Conservation (phyloP, 371 early-diverging fungal genomes). For the Entomophthora muscae region DNA sequence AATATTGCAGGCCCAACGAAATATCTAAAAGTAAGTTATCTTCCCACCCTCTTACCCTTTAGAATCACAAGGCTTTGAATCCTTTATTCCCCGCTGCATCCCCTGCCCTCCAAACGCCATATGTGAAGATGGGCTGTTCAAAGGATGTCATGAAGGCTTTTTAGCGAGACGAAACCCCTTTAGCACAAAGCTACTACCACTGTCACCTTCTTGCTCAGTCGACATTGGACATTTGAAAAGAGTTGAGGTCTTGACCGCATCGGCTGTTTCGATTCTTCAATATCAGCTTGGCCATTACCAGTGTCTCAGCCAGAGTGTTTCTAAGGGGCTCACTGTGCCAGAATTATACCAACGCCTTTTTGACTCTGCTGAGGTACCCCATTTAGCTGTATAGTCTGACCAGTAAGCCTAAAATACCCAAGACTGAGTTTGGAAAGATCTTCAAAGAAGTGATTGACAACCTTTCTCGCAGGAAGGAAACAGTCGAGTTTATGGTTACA, state of each 20-base stretch:
- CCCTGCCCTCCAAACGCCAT: not conserved
- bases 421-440: not conserved
- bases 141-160: not conserved
- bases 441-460: not conserved
- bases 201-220: not conserved
- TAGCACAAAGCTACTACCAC: not conserved
- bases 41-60: not conserved
- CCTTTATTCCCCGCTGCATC: not conserved
- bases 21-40: not conserved
- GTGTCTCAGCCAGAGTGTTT: not conserved
- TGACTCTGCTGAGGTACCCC: not conserved
- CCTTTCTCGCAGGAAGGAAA: not conserved
- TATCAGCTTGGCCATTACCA: not conserved
- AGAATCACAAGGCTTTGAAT: not conserved
- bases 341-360: not conserved
- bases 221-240: conserved; percentile 1
- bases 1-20: not conserved
- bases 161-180: not conserved
- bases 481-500: not conserved
- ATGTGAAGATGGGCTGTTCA: not conserved
- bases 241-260: not conserved
- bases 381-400: not conserved
- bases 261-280: not conserved
- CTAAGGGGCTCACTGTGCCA: not conserved
- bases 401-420: not conserved